These are phyloP conservation scores for Fusarium incarnatum DNA, from an alignment of 2,329 filamentous ascomycete species.

Conservation along the genomic window DNA sequence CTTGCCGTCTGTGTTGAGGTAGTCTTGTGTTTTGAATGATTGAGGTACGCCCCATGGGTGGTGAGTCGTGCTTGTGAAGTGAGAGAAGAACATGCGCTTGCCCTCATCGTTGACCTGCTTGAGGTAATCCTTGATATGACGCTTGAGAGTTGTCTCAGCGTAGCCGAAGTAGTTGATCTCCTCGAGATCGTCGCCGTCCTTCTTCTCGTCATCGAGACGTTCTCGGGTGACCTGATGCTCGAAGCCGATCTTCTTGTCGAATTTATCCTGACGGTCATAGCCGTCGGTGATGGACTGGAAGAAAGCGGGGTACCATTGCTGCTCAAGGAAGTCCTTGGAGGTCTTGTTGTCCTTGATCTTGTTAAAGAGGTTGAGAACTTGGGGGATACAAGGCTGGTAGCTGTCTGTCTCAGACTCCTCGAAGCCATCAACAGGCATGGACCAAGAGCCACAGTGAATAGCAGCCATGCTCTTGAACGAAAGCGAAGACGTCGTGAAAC, in stretches of 20 bases:
- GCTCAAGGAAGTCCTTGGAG: constrained; percentile 41
- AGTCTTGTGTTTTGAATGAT: constrained; percentile 36
- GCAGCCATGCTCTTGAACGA: constrained; percentile 59
- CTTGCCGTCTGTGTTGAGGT: constrained; percentile 39
- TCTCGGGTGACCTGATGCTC: constrained; percentile 46
- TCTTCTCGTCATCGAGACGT: constrained; percentile 40
- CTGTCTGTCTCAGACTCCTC: constrained; percentile 55
- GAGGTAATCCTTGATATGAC: constrained; percentile 50
- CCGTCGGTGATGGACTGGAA: constrained; percentile 53
- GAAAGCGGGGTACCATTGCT: constrained; percentile 51
- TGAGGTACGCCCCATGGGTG: constrained; percentile 47
- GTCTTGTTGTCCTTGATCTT: constrained; percentile 39
- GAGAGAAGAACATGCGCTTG: constrained; percentile 52
- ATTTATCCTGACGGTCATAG: constrained; percentile 51
- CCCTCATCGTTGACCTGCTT: constrained; percentile 45
- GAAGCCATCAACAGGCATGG: constrained; percentile 55
- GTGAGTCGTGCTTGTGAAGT: constrained; percentile 54
- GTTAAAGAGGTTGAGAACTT: constrained; percentile 51
- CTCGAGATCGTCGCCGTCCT: constrained; percentile 34
- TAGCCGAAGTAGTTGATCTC: constrained; percentile 53
- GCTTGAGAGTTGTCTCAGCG: constrained; percentile 47
- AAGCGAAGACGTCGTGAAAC: constrained; percentile 56
- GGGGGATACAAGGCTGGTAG: constrained; percentile 59
- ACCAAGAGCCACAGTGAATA: constrained; percentile 57
- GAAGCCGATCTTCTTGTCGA: constrained; percentile 51